These are phyloP conservation scores for Cylindricascospora bacillispora DNA, from an alignment of 1,139 yeast species.

Conservation along the genomic window DNA sequence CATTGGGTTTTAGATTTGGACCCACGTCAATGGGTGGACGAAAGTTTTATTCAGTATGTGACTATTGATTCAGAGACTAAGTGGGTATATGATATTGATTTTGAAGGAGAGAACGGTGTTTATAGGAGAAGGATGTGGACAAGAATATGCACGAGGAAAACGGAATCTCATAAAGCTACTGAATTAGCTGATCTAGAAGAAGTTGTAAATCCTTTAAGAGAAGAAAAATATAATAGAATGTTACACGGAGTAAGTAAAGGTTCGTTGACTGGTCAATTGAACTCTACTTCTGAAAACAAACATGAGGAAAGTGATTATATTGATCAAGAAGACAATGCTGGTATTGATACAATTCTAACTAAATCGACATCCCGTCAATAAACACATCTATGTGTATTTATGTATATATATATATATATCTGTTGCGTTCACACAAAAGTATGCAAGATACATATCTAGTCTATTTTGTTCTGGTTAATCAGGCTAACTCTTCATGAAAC, in stretches of 20 bases:
- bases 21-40: slow-evolving; percentile 47
- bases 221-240: slow-evolving; percentile 6
- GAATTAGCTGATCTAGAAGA: slow-evolving; percentile 6
- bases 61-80: slow-evolving; percentile 55
- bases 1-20: slow-evolving; percentile 50
- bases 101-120: slow-evolving; percentile 19
- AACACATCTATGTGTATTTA: background rate
- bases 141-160: slow-evolving; percentile 27
- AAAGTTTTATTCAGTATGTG: slow-evolving; percentile 40
- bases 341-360: slow-evolving; percentile 3
- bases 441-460: too few relatives aligned
- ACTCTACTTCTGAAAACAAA: slow-evolving; percentile 1
- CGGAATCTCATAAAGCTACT: slow-evolving; percentile 6
- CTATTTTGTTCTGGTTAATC: too few relatives aligned
- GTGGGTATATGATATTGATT: slow-evolving; percentile 57
- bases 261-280: slow-evolving; percentile 14
- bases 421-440: background rate
- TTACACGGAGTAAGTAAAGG: slow-evolving; percentile 14
- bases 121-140: slow-evolving; percentile 48
- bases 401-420: slow-evolving; percentile 1
- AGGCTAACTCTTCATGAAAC: slow-evolving; percentile 34
- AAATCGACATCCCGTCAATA: too few relatives aligned
- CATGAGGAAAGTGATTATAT: slow-evolving; percentile 1
- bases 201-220: slow-evolving; percentile 10
- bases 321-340: slow-evolving; percentile 2